Percentiles rank a stretch among this genome's conserved stretches.
phyloP scores from a whole-genome alignment of 2,329 filamentous ascomycete species.

The Helotiales sp. region DNA sequence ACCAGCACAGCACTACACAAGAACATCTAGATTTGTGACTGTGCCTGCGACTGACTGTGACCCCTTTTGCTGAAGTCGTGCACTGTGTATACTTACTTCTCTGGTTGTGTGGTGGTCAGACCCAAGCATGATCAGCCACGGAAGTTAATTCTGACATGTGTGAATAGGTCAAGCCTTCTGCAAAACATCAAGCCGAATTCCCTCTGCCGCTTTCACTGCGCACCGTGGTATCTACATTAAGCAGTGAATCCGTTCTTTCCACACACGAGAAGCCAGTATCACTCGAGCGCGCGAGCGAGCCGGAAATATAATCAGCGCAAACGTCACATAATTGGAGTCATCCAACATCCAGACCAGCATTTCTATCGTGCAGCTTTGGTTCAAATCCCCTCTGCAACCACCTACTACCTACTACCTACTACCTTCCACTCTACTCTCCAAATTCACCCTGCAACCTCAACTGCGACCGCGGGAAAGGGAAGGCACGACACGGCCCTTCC shows the following conservation, averaged over 20 bases:
- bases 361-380: not conserved
- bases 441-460: constrained; percentile 16
- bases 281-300: not conserved
- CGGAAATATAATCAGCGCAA: not conserved
- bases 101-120: constrained; percentile 27
- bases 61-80: not conserved
- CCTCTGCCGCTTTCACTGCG: not conserved
- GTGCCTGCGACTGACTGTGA: constrained; percentile 13
- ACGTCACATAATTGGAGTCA: constrained; percentile 3
- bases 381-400: not conserved
- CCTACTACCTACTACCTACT: too few species aligned
- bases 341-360: not conserved
- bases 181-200: not conserved
- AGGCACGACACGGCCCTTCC: constrained; percentile 37
- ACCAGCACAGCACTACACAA: not conserved
- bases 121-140: constrained; percentile 8
- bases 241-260: not conserved
- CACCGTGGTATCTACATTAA: not conserved
- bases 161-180: constrained; percentile 12
- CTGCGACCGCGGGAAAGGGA: constrained; percentile 27
- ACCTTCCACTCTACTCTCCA: not conserved
- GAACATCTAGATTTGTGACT: not conserved
- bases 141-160: constrained; percentile 27
- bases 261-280: not conserved
- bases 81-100: not conserved